Conservation (phyloP, 2,329 filamentous ascomycete species). For the Cladosporium sp. region DNA sequence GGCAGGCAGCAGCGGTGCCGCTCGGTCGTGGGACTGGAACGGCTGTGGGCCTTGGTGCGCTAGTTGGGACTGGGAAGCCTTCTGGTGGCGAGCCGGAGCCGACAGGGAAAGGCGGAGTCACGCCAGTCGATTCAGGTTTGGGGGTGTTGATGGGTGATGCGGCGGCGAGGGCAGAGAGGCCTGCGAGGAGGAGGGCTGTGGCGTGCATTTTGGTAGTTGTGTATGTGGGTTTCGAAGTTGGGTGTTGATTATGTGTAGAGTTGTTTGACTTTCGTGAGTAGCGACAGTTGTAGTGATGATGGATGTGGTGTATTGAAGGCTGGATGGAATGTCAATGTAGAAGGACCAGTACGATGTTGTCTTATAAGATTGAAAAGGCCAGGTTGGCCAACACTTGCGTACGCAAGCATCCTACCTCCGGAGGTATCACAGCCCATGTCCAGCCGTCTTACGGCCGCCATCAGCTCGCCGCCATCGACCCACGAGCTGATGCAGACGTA, state of each 20-base stretch:
- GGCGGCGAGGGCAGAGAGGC: background rate
- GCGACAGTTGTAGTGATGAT: background rate
- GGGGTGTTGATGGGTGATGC: constrained; percentile 12
- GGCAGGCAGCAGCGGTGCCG: constrained; percentile 26
- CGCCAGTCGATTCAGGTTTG: background rate
- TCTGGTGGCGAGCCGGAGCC: background rate
- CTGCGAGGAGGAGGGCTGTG: background rate
- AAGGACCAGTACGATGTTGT: background rate
- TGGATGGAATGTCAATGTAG: background rate
- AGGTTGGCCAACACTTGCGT: background rate
- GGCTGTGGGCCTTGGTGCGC: background rate
- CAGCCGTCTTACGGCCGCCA: background rate
- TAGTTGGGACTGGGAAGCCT: background rate
- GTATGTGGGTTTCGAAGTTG: background rate
- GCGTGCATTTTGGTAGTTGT: background rate
- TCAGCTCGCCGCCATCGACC: constrained; percentile 4
- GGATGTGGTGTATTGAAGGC: background rate
- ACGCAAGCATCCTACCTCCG: constrained; percentile 9
- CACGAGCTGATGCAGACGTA: background rate
- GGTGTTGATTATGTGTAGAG: background rate
- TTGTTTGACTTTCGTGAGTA: background rate
- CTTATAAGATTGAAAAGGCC: background rate
- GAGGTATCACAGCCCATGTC: background rate
- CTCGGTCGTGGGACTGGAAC: constrained; percentile 5
- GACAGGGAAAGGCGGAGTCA: background rate